These are phyloP conservation scores for Lunasporangiospora selenospora DNA, from an alignment of 192 early-diverging fungal genomes.

Conservation along the genomic window DNA sequence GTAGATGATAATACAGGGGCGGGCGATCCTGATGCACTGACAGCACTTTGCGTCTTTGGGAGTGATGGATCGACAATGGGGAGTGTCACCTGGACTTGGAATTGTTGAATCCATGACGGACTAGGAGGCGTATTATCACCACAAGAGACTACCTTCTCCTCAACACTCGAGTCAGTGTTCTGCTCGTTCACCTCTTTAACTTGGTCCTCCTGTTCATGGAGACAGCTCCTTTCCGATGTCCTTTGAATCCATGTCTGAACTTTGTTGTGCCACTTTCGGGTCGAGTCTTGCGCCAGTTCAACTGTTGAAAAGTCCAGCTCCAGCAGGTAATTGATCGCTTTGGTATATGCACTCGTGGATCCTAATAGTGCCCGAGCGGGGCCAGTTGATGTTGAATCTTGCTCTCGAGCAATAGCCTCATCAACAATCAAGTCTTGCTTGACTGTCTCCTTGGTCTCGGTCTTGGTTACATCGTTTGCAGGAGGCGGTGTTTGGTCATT, in stretches of 20 bases:
- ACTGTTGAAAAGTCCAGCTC: conserved; percentile 22
- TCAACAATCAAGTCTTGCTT: too few species aligned
- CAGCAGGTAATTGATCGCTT: conserved; percentile 26
- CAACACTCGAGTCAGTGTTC: too few species aligned
- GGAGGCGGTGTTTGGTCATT: too few species aligned
- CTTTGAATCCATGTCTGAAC: conserved; percentile 4
- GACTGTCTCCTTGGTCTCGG: too few species aligned
- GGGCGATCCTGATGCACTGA: not conserved
- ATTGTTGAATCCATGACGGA: not conserved
- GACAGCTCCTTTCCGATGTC: too few species aligned
- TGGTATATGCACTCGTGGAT: conserved; percentile 12
- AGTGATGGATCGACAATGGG: not conserved
- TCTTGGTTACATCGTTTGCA: too few species aligned
- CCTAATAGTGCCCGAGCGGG: too few species aligned
- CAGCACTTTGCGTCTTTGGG: not conserved
- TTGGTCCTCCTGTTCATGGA: too few species aligned
- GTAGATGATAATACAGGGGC: not conserved
- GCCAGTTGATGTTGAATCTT: too few species aligned
- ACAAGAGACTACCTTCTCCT: too few species aligned
- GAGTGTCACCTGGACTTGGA: not conserved
- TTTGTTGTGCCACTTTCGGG: conserved; percentile 5
- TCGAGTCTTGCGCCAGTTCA: conserved; percentile 2
- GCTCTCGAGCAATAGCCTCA: too few species aligned
- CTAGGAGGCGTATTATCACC: too few species aligned
- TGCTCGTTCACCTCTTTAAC: not conserved